Percentiles rank a stretch among this genome's conserved stretches.
Evolutionary conservation across 208 protist genomes (phyloP).

Genomic region (Trypanosoma platydactyli): DNA sequence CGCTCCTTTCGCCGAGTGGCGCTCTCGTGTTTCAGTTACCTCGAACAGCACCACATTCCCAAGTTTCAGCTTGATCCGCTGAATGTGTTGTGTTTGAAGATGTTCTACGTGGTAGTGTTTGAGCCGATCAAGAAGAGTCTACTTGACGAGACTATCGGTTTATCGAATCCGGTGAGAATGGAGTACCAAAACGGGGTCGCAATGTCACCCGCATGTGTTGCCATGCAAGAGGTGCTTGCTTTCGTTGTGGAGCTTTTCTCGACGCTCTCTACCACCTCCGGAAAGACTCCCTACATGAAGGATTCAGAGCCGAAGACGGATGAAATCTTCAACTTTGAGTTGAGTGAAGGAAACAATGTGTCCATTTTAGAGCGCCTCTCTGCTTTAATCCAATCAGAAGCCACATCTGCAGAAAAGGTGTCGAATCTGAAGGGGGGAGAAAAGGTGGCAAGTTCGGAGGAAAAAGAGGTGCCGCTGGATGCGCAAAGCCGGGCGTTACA

Average conservation of each 20-base stretch:
- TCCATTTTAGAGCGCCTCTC: no score
- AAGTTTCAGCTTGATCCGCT: slow-evolving; percentile 71
- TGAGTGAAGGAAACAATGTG: no score
- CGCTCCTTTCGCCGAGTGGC: slow-evolving; percentile 56
- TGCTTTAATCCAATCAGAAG: no score
- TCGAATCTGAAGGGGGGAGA: no score
- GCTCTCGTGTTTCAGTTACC: slow-evolving; percentile 82
- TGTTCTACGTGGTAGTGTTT: slow-evolving; percentile 82
- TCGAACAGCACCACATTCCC: slow-evolving; percentile 79
- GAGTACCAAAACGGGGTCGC: slow-evolving; percentile 11
- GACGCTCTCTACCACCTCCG: no score
- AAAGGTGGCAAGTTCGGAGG: neutral
- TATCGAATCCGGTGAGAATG: slow-evolving; percentile 31
- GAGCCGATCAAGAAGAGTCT: slow-evolving; percentile 48
- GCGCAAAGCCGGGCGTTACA: neutral
- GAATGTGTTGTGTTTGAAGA: slow-evolving; percentile 65
- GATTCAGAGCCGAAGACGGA: no score
- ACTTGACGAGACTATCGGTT: slow-evolving; percentile 36
- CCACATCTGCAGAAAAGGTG: no score
- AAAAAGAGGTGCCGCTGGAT: no score
- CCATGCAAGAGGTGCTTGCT: slow-evolving; percentile 20
- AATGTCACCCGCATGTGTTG: slow-evolving; percentile 19
- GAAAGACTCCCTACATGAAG: no score
- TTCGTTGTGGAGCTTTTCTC: slow-evolving; percentile 14
- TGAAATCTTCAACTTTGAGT: no score